phyloP scores from a whole-genome alignment of 345 rosid species.

The Melaleuca quinquenervia region DNA sequence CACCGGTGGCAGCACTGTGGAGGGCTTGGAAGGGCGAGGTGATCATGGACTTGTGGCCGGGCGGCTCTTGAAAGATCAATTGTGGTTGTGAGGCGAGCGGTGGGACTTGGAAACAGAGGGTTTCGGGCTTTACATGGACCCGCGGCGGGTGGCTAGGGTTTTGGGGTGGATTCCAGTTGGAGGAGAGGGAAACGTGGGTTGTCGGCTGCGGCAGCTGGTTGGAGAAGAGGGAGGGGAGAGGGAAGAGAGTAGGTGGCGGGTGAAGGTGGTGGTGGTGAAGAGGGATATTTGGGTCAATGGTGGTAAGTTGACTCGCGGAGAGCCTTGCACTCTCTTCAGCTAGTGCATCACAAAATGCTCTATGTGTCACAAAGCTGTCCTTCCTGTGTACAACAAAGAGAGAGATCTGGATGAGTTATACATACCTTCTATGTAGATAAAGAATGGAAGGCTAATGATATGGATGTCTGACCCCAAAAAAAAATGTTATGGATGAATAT shows the following conservation, averaged over 20 bases:
- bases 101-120: slow-evolving; percentile 6
- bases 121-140: slow-evolving; percentile 25
- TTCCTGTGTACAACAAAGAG: slow-evolving; percentile 45
- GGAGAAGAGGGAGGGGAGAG: slow-evolving; percentile 14
- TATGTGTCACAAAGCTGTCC: slow-evolving; percentile 91
- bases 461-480: neutral
- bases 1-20: slow-evolving; percentile 8
- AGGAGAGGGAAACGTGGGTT: slow-evolving; percentile 10
- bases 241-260: slow-evolving; percentile 12
- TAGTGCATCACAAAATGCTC: slow-evolving; percentile 88
- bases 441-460: neutral
- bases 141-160: slow-evolving; percentile 25
- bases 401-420: neutral
- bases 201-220: neutral
- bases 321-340: slow-evolving; percentile 86
- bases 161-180: slow-evolving; percentile 20
- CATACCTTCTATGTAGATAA: neutral
- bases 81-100: slow-evolving; percentile 12
- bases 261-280: slow-evolving; percentile 8
- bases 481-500: neutral
- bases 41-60: neutral
- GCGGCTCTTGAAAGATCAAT: slow-evolving; percentile 13
- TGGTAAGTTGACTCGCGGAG: slow-evolving; percentile 27
- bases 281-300: slow-evolving; percentile 5
- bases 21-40: slow-evolving; percentile 18